These are phyloP conservation scores for Anthoceros angustus DNA, from an alignment of 225 moss, liverwort and hornwort genomes.

Conservation along the genomic window DNA sequence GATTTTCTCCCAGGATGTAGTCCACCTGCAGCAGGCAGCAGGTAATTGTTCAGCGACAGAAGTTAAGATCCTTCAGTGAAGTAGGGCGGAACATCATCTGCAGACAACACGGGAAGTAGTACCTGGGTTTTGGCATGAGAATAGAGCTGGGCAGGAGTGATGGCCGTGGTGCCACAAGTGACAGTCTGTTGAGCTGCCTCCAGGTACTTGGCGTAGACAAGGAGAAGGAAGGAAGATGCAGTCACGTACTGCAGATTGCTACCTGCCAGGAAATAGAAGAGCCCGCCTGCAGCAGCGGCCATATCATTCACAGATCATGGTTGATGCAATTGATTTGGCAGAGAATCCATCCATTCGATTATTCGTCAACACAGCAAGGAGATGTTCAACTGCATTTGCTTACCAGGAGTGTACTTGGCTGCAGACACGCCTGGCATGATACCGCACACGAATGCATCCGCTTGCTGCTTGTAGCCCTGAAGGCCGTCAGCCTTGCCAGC, in stretches of 20 bases:
- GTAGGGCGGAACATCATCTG: neutral
- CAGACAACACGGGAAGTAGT: neutral
- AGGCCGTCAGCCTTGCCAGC: neutral
- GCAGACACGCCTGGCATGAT: neutral
- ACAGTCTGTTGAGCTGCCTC: too few relatives aligned
- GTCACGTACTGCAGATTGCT: conserved; percentile 28
- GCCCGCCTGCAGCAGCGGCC: conserved; percentile 11
- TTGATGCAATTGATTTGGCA: too few relatives aligned
- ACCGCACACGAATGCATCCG: neutral
- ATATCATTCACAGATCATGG: too few relatives aligned
- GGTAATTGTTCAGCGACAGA: neutral
- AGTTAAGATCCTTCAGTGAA: neutral
- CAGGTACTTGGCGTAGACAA: too few relatives aligned
- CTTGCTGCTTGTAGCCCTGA: neutral
- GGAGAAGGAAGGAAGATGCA: conserved; percentile 36
- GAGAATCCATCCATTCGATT: too few relatives aligned
- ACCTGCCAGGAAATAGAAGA: conserved; percentile 28
- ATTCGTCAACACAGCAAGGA: too few relatives aligned
- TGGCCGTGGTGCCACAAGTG: too few relatives aligned
- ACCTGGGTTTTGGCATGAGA: conserved; percentile 44
- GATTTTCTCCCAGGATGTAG: conserved; percentile 69
- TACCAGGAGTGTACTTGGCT: neutral
- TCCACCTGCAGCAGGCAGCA: conserved; percentile 36
- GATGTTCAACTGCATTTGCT: too few relatives aligned
- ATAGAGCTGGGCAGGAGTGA: too few relatives aligned